Conservation (phyloP, 257 asterid species). For the Linderniella brevidens region DNA sequence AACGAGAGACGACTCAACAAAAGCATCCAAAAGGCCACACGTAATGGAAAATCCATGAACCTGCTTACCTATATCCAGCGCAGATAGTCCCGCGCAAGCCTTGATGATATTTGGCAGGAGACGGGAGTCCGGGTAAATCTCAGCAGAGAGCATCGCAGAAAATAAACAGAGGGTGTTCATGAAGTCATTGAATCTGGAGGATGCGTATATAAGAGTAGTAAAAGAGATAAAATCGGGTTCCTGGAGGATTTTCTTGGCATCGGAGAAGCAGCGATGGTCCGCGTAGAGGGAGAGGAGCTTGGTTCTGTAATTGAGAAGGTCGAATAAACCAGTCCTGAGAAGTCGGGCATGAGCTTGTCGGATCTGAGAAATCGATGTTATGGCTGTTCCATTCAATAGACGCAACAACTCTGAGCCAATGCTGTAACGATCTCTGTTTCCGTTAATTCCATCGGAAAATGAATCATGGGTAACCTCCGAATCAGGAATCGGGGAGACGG, state of each 20-base stretch:
- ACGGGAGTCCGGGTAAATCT: conserved; percentile 45
- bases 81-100: conserved; percentile 50
- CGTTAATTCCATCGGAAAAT: too few relatives aligned
- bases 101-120: conserved; percentile 50
- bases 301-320: conserved; percentile 21
- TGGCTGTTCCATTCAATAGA: conserved; percentile 17
- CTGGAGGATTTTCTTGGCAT: conserved; percentile 27
- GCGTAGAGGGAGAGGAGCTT: conserved; percentile 45
- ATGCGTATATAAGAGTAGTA: conserved; percentile 45
- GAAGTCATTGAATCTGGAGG: conserved; percentile 36
- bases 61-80: conserved; percentile 36
- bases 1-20: conserved; percentile 52
- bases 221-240: conserved; percentile 31
- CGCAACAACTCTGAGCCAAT: conserved; percentile 13
- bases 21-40: conserved; percentile 47
- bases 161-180: conserved; percentile 26
- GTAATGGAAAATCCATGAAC: conserved; percentile 58
- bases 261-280: conserved; percentile 25
- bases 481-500: too few relatives aligned
- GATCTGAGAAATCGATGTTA: conserved; percentile 31
- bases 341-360: conserved; percentile 44
- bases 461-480: too few relatives aligned
- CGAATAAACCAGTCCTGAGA: conserved; percentile 35
- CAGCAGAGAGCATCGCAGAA: conserved; percentile 20
- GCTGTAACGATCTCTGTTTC: conserved; percentile 14